Evolutionary conservation across 768 basidiomycete genomes (phyloP).

Genomic region (Tricholoma furcatifolium): DNA sequence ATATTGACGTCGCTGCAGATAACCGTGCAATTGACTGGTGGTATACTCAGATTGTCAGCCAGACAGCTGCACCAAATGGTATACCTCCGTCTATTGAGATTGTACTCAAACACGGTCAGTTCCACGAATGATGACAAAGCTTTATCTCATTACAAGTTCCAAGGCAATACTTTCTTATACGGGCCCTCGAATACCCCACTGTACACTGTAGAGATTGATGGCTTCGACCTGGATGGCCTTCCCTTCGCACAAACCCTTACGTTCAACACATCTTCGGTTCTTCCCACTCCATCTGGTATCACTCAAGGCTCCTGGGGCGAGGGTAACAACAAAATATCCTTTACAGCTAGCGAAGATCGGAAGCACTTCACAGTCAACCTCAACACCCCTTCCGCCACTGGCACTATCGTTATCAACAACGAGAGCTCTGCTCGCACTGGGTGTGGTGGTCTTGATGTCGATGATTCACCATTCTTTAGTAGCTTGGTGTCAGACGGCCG

Average conservation of each 20-base stretch:
- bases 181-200: slow-evolving; percentile 10
- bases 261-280: slow-evolving; percentile 12
- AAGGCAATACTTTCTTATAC: slow-evolving; percentile 17
- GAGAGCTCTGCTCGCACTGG: slow-evolving; percentile 13
- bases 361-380: slow-evolving; percentile 7
- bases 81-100: slow-evolving; percentile 16
- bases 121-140: background rate
- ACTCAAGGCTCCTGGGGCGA: slow-evolving; percentile 10
- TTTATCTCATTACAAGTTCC: background rate
- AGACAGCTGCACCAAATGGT: slow-evolving; percentile 11
- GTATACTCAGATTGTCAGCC: slow-evolving; percentile 15
- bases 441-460: slow-evolving; percentile 6
- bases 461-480: slow-evolving; percentile 15
- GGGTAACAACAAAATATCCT: slow-evolving; percentile 11
- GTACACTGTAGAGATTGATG: slow-evolving; percentile 12
- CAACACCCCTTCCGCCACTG: slow-evolving; percentile 9
- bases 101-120: slow-evolving; percentile 15
- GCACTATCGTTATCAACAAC: slow-evolving; percentile 8
- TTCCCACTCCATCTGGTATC: background rate
- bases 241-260: slow-evolving; percentile 8
- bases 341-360: slow-evolving; percentile 1
- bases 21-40: slow-evolving; percentile 18
- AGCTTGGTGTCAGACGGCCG: slow-evolving; percentile 12
- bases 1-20: slow-evolving; percentile 11
- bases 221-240: slow-evolving; percentile 13